These are phyloP conservation scores for Inonotus hispidus DNA, from an alignment of 1,284 basidiomycete species.

Conservation along the genomic window DNA sequence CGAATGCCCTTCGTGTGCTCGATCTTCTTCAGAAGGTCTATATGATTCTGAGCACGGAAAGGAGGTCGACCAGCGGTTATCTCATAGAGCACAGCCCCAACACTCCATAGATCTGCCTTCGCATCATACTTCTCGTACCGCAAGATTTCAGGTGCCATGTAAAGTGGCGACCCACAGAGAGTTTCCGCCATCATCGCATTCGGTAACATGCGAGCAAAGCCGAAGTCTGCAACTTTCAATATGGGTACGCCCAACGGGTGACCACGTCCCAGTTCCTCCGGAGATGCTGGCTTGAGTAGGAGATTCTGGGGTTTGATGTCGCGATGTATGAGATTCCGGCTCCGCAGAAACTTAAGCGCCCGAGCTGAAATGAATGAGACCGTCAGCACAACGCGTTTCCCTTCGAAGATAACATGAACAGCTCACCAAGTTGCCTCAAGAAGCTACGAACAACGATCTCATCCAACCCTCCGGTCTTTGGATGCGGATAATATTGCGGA, in stretches of 20 bases:
- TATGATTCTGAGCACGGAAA: conserved; percentile 93
- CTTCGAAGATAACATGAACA: not conserved
- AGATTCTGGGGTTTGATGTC: conserved; percentile 99
- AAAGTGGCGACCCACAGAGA: conserved; percentile 97
- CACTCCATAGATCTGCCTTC: conserved; percentile 97
- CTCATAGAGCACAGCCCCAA: conserved; percentile 95
- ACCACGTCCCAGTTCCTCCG: conserved; percentile 74
- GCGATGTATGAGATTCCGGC: conserved; percentile 88
- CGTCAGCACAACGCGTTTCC: conserved; percentile 2
- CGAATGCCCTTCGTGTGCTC: conserved; percentile 82
- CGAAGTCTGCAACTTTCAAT: conserved; percentile 97
- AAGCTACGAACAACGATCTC: conserved; percentile 92
- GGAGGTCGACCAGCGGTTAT: conserved; percentile 93
- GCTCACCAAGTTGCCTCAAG: conserved; percentile 82
- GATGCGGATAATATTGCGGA: conserved; percentile 85
- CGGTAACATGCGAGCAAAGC: conserved; percentile 91
- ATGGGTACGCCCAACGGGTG: conserved; percentile 90
- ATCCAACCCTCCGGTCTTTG: conserved; percentile 83
- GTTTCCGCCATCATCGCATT: conserved; percentile 96
- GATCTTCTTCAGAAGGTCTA: conserved; percentile 92
- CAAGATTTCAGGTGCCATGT: conserved; percentile 99
- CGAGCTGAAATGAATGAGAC: conserved; percentile 48
- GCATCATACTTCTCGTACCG: conserved; percentile 98
- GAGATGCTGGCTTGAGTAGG: conserved; percentile 78
- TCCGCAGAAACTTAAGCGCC: conserved; percentile 88